phyloP scores from a whole-genome alignment of 2,329 filamentous ascomycete genomes.

The Fusarium metavorans region DNA sequence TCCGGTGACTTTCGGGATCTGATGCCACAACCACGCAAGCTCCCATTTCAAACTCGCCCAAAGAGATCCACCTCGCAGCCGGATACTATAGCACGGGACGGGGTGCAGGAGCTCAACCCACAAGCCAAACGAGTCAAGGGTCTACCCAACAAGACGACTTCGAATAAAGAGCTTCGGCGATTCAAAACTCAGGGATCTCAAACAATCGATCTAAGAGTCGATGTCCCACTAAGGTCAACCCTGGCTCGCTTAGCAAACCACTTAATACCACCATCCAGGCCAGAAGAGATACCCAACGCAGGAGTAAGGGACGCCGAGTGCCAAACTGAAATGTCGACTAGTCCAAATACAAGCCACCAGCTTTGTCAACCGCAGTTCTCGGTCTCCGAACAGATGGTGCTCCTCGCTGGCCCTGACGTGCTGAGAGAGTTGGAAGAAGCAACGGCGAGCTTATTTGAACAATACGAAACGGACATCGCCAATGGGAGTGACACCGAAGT shows the following conservation, averaged over 20 bases:
- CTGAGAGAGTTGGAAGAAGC: conserved; percentile 42
- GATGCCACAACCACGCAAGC: conserved; percentile 48
- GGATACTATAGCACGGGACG: neutral
- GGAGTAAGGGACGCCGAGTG: conserved; percentile 19
- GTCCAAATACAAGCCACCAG: neutral
- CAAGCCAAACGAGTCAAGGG: neutral
- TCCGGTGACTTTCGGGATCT: conserved; percentile 40
- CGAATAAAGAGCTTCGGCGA: neutral
- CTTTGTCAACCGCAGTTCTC: neutral
- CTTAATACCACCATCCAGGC: neutral
- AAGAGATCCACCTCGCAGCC: neutral
- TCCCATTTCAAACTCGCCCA: conserved; percentile 42
- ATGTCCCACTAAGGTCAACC: neutral
- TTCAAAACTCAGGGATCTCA: neutral
- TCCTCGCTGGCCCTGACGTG: conserved; percentile 41
- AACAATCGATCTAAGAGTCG: neutral
- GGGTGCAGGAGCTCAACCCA: neutral
- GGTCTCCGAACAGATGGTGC: conserved; percentile 17
- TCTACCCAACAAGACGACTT: neutral
- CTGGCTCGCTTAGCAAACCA: neutral
- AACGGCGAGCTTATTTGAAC: conserved; percentile 47
- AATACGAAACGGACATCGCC: conserved; percentile 48
- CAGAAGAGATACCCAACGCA: neutral
- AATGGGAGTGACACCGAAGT: conserved; percentile 33
- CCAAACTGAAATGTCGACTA: conserved; percentile 8